Percentiles rank a stretch among this genome's conserved stretches.
Conservation (phyloP, 108 stramenopile genomes). For the Cyclotella kingstonii region DNA sequence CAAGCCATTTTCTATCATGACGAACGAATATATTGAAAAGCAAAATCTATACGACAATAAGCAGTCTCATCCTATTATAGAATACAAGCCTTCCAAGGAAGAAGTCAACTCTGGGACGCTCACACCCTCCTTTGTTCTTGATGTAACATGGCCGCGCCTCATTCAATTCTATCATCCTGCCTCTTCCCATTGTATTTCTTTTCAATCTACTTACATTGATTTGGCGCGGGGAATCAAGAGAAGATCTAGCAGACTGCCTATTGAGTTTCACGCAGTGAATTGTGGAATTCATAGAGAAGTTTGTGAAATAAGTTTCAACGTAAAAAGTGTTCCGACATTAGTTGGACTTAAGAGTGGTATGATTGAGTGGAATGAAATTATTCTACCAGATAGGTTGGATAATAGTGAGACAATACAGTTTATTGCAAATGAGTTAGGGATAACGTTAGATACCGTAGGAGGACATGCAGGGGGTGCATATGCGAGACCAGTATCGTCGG, state of each 20-base stretch:
- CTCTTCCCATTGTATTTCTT: conserved; percentile 23
- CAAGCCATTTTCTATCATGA: no score
- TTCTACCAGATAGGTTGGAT: conserved; percentile 10
- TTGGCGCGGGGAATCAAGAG: conserved; percentile 35
- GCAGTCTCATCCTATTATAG: conserved; percentile 31
- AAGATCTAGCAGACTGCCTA: conserved; percentile 35
- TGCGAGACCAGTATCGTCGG: background rate
- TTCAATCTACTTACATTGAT: conserved; percentile 28
- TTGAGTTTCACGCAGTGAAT: conserved; percentile 47
- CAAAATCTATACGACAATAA: conserved; percentile 30
- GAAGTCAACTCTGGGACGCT: conserved; percentile 23
- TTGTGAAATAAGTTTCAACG: conserved; percentile 35
- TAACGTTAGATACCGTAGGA: conserved; percentile 15
- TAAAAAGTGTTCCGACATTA: conserved; percentile 35
- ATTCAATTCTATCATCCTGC: conserved; percentile 48
- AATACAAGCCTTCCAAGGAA: conserved; percentile 34
- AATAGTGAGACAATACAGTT: conserved; percentile 9
- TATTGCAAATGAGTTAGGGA: conserved; percentile 13
- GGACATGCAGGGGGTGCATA: background rate
- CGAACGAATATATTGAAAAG: background rate
- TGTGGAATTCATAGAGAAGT: conserved; percentile 42
- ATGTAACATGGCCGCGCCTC: conserved; percentile 53
- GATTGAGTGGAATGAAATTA: conserved; percentile 22
- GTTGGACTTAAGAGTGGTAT: conserved; percentile 39
- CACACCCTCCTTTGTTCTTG: conserved; percentile 47